phyloP scores from a whole-genome alignment of 1,284 basidiomycete genomes.

The Polyporus tsugae region DNA sequence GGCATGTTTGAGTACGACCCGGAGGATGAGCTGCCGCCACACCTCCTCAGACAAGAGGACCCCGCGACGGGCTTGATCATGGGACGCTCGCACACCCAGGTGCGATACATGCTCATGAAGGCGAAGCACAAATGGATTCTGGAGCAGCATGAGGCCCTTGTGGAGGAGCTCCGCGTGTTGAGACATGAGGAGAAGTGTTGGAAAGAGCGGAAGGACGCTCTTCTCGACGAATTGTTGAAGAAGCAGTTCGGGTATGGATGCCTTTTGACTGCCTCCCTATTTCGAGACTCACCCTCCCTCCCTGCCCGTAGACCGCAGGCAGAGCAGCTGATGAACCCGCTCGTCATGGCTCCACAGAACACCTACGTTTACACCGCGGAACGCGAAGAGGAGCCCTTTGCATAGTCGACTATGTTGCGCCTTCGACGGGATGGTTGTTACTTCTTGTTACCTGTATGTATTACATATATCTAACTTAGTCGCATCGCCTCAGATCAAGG shows the following conservation, averaged over 20 bases:
- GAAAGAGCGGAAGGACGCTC: conserved; percentile 42
- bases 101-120: conserved; percentile 80
- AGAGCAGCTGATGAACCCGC: conserved; percentile 35
- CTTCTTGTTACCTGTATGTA: conserved; percentile 19
- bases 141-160: conserved; percentile 66
- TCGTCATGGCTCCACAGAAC: conserved; percentile 37
- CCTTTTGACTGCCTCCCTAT: neutral
- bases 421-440: conserved; percentile 1
- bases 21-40: conserved; percentile 54
- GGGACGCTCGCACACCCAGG: conserved; percentile 67
- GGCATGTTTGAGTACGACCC: conserved; percentile 35
- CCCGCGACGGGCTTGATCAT: conserved; percentile 64
- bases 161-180: conserved; percentile 67
- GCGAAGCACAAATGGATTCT: conserved; percentile 73
- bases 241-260: conserved; percentile 39
- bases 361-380: conserved; percentile 30
- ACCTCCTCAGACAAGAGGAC: conserved; percentile 57
- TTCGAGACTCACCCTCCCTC: neutral
- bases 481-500: neutral
- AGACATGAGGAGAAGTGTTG: conserved; percentile 56
- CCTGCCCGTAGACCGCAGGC: conserved; percentile 28
- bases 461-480: conserved; percentile 11
- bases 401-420: conserved; percentile 10
- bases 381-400: conserved; percentile 27
- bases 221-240: conserved; percentile 40